phyloP scores from a whole-genome alignment of 768 basidiomycete species.

The Suillus plorans region DNA sequence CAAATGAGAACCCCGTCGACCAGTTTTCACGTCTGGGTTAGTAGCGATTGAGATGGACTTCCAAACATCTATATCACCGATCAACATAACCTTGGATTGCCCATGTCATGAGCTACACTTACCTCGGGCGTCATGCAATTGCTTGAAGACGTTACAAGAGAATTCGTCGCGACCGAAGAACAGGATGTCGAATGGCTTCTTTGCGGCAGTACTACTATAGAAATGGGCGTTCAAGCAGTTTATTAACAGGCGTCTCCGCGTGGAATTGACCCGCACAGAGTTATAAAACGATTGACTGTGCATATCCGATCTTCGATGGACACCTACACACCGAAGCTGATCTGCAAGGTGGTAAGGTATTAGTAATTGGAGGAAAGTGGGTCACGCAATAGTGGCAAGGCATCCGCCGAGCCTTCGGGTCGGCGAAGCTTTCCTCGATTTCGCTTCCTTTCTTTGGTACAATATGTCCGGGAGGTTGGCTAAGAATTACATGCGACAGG shows the following conservation, averaged over 20 bases:
- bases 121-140: constrained; percentile 67
- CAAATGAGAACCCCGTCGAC: constrained; percentile 57
- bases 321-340: neutral
- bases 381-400: neutral
- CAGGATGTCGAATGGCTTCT: constrained; percentile 63
- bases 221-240: neutral
- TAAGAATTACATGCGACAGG: neutral
- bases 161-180: constrained; percentile 91
- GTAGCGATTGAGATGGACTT: constrained; percentile 64
- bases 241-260: neutral
- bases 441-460: neutral
- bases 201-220: neutral
- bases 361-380: neutral
- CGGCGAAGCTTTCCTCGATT: neutral
- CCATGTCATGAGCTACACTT: constrained; percentile 16
- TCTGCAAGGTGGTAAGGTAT: neutral
- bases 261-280: neutral
- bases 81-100: constrained; percentile 14
- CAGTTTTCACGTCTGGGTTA: constrained; percentile 63
- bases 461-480: neutral
- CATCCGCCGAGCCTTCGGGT: neutral
- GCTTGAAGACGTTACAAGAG: constrained; percentile 70
- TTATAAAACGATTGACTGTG: neutral
- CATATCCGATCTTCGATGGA: neutral
- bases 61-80: constrained; percentile 68